Conservation (phyloP, 257 asterid genomes). For the Anisodus tanguticus region DNA sequence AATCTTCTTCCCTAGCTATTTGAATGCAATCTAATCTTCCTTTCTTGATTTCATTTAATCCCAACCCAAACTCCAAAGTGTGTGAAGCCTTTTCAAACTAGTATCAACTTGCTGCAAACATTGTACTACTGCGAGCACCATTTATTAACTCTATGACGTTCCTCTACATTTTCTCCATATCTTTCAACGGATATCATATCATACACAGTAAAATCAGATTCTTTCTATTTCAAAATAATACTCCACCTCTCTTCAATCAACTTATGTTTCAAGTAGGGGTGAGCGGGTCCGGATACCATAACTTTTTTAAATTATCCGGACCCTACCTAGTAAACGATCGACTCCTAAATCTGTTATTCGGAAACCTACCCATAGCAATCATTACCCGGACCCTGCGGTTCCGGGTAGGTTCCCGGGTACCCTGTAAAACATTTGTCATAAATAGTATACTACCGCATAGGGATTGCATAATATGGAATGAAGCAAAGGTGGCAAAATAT, state of each 20-base stretch:
- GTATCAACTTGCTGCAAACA: not conserved
- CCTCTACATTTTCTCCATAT: not conserved
- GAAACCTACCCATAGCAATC: no score
- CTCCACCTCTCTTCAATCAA: not conserved
- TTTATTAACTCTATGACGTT: not conserved
- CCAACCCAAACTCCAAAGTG: not conserved
- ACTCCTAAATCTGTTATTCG: no score
- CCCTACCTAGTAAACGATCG: no score
- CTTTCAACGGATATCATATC: not conserved
- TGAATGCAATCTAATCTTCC: not conserved
- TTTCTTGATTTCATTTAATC: constrained; percentile 15
- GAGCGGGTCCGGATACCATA: no score
- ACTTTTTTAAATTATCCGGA: no score
- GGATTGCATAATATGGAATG: no score
- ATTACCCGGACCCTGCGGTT: no score
- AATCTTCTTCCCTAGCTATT: not conserved
- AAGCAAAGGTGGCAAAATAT: no score
- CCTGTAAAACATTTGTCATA: no score
- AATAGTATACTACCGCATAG: no score
- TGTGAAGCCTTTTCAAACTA: constrained; percentile 5
- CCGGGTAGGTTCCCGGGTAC: no score
- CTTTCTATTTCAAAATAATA: not conserved
- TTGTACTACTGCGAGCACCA: not conserved
- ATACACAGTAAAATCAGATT: not conserved
- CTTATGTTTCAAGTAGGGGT: no score